Conservation (phyloP, 2,329 filamentous ascomycete species). For the Septoria linicola region DNA sequence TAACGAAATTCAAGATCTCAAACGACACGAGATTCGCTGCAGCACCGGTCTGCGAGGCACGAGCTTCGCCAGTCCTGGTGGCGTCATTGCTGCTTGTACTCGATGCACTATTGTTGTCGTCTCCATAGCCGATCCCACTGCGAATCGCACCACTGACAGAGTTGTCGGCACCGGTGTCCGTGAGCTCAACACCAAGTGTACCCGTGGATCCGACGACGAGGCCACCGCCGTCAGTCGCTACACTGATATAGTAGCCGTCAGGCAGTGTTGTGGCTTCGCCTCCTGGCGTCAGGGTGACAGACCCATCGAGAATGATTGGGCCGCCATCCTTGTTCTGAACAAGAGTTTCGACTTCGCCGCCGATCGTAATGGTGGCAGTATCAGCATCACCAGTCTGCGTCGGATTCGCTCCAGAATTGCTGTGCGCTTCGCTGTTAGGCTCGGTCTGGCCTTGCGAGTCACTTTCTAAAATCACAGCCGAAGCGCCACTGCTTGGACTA, state of each 20-base stretch:
- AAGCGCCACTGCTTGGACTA: neutral
- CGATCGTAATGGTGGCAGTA: constrained; percentile 17
- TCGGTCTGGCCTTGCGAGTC: neutral
- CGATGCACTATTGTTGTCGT: constrained; percentile 1
- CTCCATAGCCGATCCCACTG: constrained; percentile 6
- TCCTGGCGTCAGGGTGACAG: constrained; percentile 21
- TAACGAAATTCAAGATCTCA: constrained; percentile 9
- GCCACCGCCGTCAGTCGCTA: constrained; percentile 14
- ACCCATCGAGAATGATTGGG: constrained; percentile 15
- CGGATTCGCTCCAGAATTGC: neutral
- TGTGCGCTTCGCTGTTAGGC: neutral
- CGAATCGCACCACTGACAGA: constrained; percentile 10
- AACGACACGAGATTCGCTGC: neutral
- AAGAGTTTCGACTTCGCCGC: constrained; percentile 13
- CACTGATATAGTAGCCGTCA: constrained; percentile 23
- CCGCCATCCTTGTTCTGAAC: constrained; percentile 21
- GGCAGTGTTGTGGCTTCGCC: constrained; percentile 17
- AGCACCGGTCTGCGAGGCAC: neutral
- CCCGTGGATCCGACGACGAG: constrained; percentile 7
- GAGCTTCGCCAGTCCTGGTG: neutral
- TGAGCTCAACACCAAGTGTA: constrained; percentile 7
- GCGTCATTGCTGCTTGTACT: neutral
- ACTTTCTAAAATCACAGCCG: neutral
- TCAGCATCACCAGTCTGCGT: constrained; percentile 5
- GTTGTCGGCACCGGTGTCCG: neutral